Base-by-base conservation (phyloP, 129 eudicot genomes). In the Cynara cardunculus region DNA sequence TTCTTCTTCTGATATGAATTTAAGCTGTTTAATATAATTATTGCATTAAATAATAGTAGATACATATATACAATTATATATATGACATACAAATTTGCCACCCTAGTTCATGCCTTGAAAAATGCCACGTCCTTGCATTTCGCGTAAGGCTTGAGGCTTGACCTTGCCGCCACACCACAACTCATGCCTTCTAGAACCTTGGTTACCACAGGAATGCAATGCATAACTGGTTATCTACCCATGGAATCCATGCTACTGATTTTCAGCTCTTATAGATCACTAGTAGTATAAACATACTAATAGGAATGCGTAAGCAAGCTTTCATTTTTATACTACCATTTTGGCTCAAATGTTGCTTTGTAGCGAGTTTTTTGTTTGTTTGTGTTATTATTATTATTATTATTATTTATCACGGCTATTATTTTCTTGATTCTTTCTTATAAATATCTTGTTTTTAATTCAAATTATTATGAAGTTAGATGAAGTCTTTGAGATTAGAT, bases 251-350 rank as follows among this genome's bases (percentile, higher is more conserved):
- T 59, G 66, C 66, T 56, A n/a, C 65, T 56, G 31, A 69, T 27
- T 79, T 31, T 70, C 44, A 49, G 69, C 27, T 75, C 28, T 53
- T 75, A 53, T 75, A 27, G 69, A 75, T 26, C 69, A 75, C 71
- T 31, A 31, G 66, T 59, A 76, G 80, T 53, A 34, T 79, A 71
- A 35, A 35, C 64, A 62, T 64, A 73, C 76, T 7, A 41, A 80
- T 25, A 61, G 28, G 73, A 72, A 72, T 61, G 82, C 31, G 46
- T 44, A 71, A 70, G 37, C 59, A 79, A 22, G 77, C 61, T 71
- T 16, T 30, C 31, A 25, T 5, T 9, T 25, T 8, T 56, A 71
- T 71, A 9, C 65, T 53, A 56, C 64, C 83, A 71, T 22, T 71
- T 73, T 72, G 27, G 46, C 67, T 32, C 34, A 80, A 71, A 32